Evolutionary conservation across 768 basidiomycete genomes (phyloP).

Genomic region (Hericium erinaceus): DNA sequence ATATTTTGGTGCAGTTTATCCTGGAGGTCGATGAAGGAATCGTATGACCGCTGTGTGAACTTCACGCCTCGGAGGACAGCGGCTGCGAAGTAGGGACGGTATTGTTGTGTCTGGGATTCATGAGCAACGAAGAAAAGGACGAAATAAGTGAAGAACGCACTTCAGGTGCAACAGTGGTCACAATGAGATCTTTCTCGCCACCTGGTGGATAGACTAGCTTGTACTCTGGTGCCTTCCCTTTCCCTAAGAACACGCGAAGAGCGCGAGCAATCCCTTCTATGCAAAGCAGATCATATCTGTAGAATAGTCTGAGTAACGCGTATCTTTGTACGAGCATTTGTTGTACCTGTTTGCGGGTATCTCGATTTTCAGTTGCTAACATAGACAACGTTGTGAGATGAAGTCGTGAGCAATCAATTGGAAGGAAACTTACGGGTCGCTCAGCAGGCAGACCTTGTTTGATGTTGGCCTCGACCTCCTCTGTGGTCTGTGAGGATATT

Average conservation of each 20-base stretch:
- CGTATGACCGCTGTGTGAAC: constrained; percentile 84
- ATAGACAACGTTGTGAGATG: constrained; percentile 8
- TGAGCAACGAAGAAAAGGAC: background rate
- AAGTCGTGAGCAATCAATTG: background rate
- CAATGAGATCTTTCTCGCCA: constrained; percentile 56
- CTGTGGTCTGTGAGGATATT: constrained; percentile 57
- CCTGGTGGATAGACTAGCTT: constrained; percentile 63
- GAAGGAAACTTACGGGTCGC: constrained; percentile 50
- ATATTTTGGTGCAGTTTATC: constrained; percentile 98
- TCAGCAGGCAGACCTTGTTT: constrained; percentile 82
- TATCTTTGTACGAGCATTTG: background rate
- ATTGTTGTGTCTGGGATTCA: constrained; percentile 53
- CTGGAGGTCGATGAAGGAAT: constrained; percentile 98
- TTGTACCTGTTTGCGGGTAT: constrained; percentile 89
- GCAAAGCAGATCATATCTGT: constrained; percentile 93
- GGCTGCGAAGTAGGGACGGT: constrained; percentile 87
- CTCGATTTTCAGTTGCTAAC: constrained; percentile 95
- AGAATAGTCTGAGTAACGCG: background rate
- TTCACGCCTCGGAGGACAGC: constrained; percentile 85
- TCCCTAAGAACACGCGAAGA: constrained; percentile 73
- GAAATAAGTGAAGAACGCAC: constrained; percentile 31
- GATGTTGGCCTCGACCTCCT: constrained; percentile 71
- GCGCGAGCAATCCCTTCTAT: constrained; percentile 92
- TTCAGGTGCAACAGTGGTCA: constrained; percentile 62
- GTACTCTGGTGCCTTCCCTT: constrained; percentile 60